A percentile compares a stretch with the other conserved stretches of the same genome.
Evolutionary conservation across 2,329 filamentous ascomycete species (phyloP).

Genomic region (Beauveria sp.): DNA sequence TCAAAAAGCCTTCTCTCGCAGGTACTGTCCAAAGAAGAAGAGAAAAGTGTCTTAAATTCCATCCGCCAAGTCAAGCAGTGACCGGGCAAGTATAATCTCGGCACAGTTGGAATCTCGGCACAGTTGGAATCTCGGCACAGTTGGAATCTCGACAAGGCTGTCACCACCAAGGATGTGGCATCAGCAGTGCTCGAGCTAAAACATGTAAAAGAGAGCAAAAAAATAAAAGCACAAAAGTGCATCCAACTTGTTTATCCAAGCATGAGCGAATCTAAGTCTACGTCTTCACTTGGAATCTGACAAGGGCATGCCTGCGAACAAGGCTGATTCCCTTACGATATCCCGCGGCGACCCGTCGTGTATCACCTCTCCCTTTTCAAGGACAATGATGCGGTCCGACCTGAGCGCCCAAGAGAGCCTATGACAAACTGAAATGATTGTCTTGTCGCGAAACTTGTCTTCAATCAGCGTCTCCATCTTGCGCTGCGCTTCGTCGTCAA

Average conservation of each 20-base stretch:
- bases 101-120: neutral
- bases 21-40: neutral
- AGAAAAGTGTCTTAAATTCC: neutral
- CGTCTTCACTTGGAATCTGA: neutral
- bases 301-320: neutral
- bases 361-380: neutral
- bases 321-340: neutral
- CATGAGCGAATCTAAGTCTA: neutral
- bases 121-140: neutral
- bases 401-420: slow-evolving; percentile 1
- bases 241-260: too few species aligned
- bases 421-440: neutral
- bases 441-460: neutral
- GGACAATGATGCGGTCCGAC: slow-evolving; percentile 5
- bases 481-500: neutral
- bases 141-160: neutral
- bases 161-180: neutral
- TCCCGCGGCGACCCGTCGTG: neutral
- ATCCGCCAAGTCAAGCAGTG: neutral
- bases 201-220: neutral
- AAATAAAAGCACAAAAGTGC: neutral
- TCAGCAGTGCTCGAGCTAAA: neutral
- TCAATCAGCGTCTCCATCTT: neutral
- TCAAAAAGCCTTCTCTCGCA: neutral
- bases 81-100: too few species aligned